A percentile compares a stretch with the other conserved stretches of the same genome.
phyloP scores from a whole-genome alignment of 345 rosid species.

The Laguncularia racemosa region DNA sequence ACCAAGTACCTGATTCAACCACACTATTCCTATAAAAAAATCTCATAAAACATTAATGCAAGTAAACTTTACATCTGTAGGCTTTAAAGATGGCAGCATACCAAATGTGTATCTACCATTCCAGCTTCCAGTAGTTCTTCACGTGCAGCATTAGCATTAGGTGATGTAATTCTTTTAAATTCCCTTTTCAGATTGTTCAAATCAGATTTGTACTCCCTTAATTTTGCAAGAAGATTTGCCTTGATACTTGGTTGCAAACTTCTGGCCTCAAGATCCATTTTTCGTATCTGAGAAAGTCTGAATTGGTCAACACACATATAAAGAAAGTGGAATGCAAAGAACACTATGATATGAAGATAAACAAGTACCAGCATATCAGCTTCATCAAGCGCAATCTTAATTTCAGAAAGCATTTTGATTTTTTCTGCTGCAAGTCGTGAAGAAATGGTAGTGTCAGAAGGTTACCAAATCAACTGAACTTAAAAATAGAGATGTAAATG shows the following conservation, averaged over 20 bases:
- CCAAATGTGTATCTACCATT: conserved; percentile 41
- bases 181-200: conserved; percentile 77
- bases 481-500: neutral
- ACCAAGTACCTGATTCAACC: no score
- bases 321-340: neutral
- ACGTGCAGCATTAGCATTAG: conserved; percentile 40
- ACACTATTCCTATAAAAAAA: no score
- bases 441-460: no score
- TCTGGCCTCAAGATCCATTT: conserved; percentile 91
- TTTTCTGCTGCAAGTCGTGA: conserved; percentile 43
- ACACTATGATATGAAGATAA: neutral
- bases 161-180: conserved; percentile 47
- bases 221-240: conserved; percentile 77
- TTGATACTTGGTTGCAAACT: conserved; percentile 72
- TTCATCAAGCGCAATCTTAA: conserved; percentile 70
- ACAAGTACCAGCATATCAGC: conserved; percentile 67
- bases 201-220: conserved; percentile 84
- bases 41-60: no score
- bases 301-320: neutral
- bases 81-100: conserved; percentile 14
- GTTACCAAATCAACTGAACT: neutral
- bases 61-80: no score
- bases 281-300: conserved; percentile 41
- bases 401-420: conserved; percentile 43
- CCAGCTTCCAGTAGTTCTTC: conserved; percentile 68